phyloP scores from a whole-genome alignment of 2,329 filamentous ascomycete genomes.

The Xenosphaeropsis pyriputrescens region DNA sequence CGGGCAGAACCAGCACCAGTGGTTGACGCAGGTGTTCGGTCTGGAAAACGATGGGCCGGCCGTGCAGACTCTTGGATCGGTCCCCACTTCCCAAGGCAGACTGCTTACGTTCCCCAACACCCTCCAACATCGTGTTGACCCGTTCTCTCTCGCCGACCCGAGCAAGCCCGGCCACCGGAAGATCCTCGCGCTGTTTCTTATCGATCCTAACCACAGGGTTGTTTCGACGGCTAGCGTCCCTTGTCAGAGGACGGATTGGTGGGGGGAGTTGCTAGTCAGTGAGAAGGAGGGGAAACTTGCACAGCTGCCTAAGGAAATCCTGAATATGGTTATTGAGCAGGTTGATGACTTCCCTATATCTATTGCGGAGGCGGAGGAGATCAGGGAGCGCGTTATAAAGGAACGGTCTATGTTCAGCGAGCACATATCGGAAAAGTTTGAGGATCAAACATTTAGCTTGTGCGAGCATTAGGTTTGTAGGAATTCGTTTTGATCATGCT shows the following conservation, averaged over 20 bases:
- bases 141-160: conserved; percentile 15
- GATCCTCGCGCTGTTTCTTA: conserved; percentile 39
- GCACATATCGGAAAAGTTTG: not conserved
- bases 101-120: conserved; percentile 26
- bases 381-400: conserved; percentile 1
- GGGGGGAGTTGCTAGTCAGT: conserved; percentile 5
- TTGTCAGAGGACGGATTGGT: conserved; percentile 30
- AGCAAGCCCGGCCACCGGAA: conserved; percentile 35
- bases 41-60: conserved; percentile 2
- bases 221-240: conserved; percentile 32
- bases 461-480: not conserved
- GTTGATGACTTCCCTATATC: conserved; percentile 1
- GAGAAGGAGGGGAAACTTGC: not conserved
- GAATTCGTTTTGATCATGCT: too few species aligned
- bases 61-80: conserved; percentile 23
- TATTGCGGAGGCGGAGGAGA: not conserved
- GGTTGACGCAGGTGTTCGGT: conserved; percentile 8
- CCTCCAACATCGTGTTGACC: conserved; percentile 31
- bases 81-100: conserved; percentile 22
- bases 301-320: not conserved
- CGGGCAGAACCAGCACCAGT: conserved; percentile 4
- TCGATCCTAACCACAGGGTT: conserved; percentile 34
- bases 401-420: not conserved
- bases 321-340: not conserved
- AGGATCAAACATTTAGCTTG: not conserved